Conservation (phyloP, 805 yeast genomes). For the Komagataella pseudopastoris region DNA sequence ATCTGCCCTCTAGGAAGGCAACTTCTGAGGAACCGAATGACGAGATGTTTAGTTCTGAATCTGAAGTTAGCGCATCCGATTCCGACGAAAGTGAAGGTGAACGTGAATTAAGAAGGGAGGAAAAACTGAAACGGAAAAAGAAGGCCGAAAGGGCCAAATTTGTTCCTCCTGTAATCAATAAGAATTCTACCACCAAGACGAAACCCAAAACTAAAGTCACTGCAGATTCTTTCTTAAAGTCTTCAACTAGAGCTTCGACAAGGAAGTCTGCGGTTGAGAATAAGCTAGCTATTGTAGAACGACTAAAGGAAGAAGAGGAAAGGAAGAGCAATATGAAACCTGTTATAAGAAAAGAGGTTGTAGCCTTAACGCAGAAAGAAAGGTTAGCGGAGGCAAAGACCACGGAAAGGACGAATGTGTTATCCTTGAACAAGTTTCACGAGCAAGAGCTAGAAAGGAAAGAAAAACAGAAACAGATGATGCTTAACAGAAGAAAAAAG, state of each 20-base stretch:
- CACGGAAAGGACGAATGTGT: slow-evolving; percentile 67
- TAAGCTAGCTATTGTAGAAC: slow-evolving; percentile 63
- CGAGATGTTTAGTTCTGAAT: slow-evolving; percentile 37
- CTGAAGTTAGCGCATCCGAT: slow-evolving; percentile 35
- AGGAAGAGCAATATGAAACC: slow-evolving; percentile 22
- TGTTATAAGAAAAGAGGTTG: slow-evolving; percentile 17
- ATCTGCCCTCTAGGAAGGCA: slow-evolving; percentile 16
- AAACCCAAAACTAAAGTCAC: slow-evolving; percentile 17
- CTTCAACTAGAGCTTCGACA: slow-evolving; percentile 56
- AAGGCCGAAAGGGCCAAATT: slow-evolving; percentile 35
- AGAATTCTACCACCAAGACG: slow-evolving; percentile 7
- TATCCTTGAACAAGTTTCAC: slow-evolving; percentile 62
- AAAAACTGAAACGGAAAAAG: slow-evolving; percentile 15
- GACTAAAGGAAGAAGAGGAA: slow-evolving; percentile 54
- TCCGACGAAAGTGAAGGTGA: slow-evolving; percentile 44
- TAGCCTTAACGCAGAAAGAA: slow-evolving; percentile 55
- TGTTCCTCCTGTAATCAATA: slow-evolving; percentile 2
- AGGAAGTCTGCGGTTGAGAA: slow-evolving; percentile 68
- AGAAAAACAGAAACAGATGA: slow-evolving; percentile 59
- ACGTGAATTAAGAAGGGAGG: slow-evolving; percentile 20
- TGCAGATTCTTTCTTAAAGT: slow-evolving; percentile 11
- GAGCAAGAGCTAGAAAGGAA: slow-evolving; percentile 79
- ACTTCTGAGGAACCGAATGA: slow-evolving; percentile 16
- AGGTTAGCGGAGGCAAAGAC: slow-evolving; percentile 70
- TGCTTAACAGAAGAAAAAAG: slow-evolving; percentile 49